These are phyloP conservation scores for Linnemannia elongata DNA, from an alignment of 192 early-diverging fungal genomes.

Conservation along the genomic window DNA sequence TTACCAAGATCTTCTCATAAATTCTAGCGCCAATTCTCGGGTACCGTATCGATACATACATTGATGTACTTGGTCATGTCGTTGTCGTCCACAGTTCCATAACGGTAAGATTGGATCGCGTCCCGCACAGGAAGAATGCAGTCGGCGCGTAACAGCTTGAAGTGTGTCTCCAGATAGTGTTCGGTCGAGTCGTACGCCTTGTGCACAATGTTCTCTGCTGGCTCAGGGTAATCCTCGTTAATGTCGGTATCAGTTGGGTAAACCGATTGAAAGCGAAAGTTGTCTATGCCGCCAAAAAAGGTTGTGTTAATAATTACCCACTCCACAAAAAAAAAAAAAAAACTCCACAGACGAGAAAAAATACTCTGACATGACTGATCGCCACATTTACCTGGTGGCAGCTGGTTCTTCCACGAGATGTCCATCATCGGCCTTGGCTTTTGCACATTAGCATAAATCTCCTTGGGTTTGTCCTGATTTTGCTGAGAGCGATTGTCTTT, in stretches of 20 bases:
- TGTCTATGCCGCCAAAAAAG: conserved; percentile 12
- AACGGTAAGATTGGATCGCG: conserved; percentile 54
- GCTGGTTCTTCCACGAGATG: conserved; percentile 26
- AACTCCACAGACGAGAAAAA: too few relatives aligned
- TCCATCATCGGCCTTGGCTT: conserved; percentile 28
- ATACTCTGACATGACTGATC: background rate
- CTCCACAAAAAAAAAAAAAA: background rate
- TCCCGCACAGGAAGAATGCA: conserved; percentile 63
- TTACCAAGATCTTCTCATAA: background rate
- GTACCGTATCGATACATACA: conserved; percentile 14
- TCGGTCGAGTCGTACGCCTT: conserved; percentile 60
- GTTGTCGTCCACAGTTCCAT: conserved; percentile 29
- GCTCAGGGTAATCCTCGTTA: conserved; percentile 48
- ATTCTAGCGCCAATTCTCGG: background rate
- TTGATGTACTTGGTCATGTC: conserved; percentile 41
- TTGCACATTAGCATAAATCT: conserved; percentile 1
- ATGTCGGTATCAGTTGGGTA: conserved; percentile 30
- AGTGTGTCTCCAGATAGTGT: conserved; percentile 67
- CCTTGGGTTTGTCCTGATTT: background rate
- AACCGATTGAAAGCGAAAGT: conserved; percentile 41
- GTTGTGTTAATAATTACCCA: background rate
- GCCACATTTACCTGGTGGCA: conserved; percentile 22
- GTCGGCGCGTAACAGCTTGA: conserved; percentile 66
- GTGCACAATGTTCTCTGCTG: conserved; percentile 62
- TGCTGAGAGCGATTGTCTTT: background rate